Conservation (phyloP, 345 rosid genomes). For the Pelargonium nanum region DNA sequence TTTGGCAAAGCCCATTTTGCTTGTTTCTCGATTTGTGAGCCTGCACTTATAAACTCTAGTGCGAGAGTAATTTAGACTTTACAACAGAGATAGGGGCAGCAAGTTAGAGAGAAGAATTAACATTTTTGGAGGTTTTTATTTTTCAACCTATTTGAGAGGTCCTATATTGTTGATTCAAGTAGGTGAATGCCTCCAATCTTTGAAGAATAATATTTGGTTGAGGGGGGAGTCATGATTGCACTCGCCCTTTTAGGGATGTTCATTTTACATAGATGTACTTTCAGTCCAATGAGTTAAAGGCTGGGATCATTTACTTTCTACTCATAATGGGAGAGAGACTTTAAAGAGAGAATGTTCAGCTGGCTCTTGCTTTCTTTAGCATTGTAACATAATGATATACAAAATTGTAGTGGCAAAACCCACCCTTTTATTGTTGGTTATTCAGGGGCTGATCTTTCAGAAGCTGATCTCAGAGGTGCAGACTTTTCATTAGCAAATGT, state of each 20-base stretch:
- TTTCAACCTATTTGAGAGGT: too few relatives aligned
- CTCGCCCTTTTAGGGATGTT: not conserved
- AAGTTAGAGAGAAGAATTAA: too few relatives aligned
- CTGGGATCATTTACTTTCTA: not conserved
- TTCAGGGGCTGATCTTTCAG: conserved; percentile 87
- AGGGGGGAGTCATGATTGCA: not conserved
- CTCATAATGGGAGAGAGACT: too few relatives aligned
- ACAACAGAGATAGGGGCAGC: too few relatives aligned
- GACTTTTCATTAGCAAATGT: conserved; percentile 90
- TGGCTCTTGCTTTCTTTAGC: too few relatives aligned
- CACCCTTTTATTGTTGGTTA: conserved; percentile 1
- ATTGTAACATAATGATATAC: not conserved
- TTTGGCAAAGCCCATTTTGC: not conserved
- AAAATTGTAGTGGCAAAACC: not conserved
- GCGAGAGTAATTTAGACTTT: not conserved
- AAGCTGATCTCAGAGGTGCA: conserved; percentile 79
- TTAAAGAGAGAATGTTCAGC: too few relatives aligned
- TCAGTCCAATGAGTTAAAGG: not conserved
- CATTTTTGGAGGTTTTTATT: too few relatives aligned
- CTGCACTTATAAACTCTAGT: not conserved
- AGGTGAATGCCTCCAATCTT: not conserved
- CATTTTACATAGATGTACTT: not conserved
- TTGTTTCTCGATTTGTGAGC: not conserved
- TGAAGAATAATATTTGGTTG: too few relatives aligned
- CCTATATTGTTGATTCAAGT: not conserved